Conservation (phyloP, 1,284 basidiomycete species). For the Moesziomyces parantarcticus region DNA sequence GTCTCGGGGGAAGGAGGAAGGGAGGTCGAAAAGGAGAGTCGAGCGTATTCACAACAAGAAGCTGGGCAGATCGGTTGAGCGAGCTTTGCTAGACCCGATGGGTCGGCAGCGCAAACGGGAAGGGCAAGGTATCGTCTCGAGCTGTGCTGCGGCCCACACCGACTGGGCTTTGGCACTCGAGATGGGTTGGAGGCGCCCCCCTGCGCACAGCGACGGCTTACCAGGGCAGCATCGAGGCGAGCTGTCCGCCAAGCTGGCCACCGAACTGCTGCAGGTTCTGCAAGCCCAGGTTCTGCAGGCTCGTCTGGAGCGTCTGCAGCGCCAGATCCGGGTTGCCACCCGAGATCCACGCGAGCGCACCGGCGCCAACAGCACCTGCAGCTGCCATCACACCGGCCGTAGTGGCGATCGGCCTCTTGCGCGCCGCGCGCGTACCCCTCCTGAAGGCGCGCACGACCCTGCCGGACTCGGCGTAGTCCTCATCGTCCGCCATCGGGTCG, state of each 20-base stretch:
- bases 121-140: conserved; percentile 40
- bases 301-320: conserved; percentile 55
- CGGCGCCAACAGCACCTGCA: conserved; percentile 61
- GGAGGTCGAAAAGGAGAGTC: neutral
- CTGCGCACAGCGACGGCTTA: neutral
- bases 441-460: conserved; percentile 45
- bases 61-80: conserved; percentile 23
- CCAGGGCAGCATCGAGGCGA: conserved; percentile 39
- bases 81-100: neutral
- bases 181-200: conserved; percentile 25
- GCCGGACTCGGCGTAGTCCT: conserved; percentile 47
- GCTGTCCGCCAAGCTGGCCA: conserved; percentile 12
- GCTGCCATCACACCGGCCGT: conserved; percentile 59
- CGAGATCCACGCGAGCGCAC: conserved; percentile 62
- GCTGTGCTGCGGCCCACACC: neutral
- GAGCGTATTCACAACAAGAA: conserved; percentile 7
- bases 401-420: conserved; percentile 55
- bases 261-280: conserved; percentile 36
- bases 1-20: too few species aligned
- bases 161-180: conserved; percentile 2
- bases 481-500: conserved; percentile 48
- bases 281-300: conserved; percentile 53
- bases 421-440: conserved; percentile 48
- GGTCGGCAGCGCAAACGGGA: too few species aligned
- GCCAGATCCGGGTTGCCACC: conserved; percentile 54